A percentile compares a stretch with the other conserved stretches of the same genome.
Conservation (phyloP, 176 grass and related monocot genomes). For the Phyllostachys edulis region DNA sequence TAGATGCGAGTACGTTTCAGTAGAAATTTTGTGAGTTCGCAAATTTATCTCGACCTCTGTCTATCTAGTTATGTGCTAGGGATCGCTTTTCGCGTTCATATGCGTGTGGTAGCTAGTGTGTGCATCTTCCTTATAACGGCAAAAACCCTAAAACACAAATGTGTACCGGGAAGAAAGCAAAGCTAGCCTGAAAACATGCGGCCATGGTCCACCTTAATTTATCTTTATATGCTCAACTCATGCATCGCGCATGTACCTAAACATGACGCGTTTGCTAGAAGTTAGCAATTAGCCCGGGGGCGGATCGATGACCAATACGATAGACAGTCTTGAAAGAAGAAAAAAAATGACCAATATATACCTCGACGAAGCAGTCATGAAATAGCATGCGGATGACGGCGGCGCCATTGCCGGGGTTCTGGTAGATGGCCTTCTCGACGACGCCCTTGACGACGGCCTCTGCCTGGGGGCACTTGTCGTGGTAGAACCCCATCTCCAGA, state of each 20-base stretch:
- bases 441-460: slow-evolving; percentile 33
- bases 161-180: not conserved
- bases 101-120: too few species aligned
- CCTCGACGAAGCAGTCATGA: slow-evolving; percentile 68
- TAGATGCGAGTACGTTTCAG: too few species aligned
- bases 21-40: too few species aligned
- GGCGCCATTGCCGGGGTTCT: slow-evolving; percentile 30
- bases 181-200: not conserved
- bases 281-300: not conserved
- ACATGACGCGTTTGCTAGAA: not conserved
- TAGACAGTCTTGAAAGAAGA: too few species aligned
- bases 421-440: not conserved
- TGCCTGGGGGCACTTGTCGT: slow-evolving; percentile 37
- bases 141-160: not conserved
- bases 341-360: not conserved
- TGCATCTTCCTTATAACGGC: too few species aligned
- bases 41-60: too few species aligned
- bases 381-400: slow-evolving; percentile 46
- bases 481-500: slow-evolving; percentile 38
- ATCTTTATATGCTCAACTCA: not conserved
- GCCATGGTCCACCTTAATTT: not conserved
- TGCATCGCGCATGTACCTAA: not conserved
- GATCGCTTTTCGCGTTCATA: rapidly evolving
- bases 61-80: too few species aligned
- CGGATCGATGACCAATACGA: too few species aligned